Evolutionary conservation across 805 yeast genomes (phyloP), one percentile per base, ranked within the genome.

Genomic region (Peterozyma toletana): DNA sequence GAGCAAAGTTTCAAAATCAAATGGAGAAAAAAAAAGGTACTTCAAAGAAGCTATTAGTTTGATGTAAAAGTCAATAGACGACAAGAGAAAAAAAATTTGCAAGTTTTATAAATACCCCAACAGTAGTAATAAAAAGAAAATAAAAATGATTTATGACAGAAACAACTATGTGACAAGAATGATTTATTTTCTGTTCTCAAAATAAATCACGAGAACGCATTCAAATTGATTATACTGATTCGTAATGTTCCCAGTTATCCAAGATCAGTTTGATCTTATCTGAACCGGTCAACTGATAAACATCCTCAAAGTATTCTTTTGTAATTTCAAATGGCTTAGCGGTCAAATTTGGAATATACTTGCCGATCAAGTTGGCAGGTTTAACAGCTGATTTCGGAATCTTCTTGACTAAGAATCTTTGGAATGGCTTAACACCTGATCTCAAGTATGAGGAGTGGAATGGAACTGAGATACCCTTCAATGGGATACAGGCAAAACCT

Each of bases 381-480:
- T 91, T 91, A 53, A 93, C 93, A 40, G 96, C 95, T 57, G 88
- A 86, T 72, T 85, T 87, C 51, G 96, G 84, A 59, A 93, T 85
- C 79, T 93, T 91, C 84, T 89, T 93, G 64, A 83, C 82, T 73
- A 93, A 77, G 83, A 93, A 93, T 71, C 89, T 86, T 77, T 91
- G 90, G 87, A 93, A 93, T 58, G 99, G 99, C 70, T 90, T 91
- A 48, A 93, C 99, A 70, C 99, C 99, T 46, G 93, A 86, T 77
- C 91, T 85, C 72, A 93, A 77, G 73, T 95, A 93, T n/a, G 96
- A 83, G 29, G 97, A 89, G 71, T 93, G 99, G 97, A 93, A 93
- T 50, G 99, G 99, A 63, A 93, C 99, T n/a, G 96, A 88, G 54
- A 93, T 93, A 57, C 99, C 99, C 75, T 85, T 89, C 67, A 93